Base-by-base conservation (phyloP, 2,329 filamentous ascomycete genomes). In the Pseudogymnoascus sp. region DNA sequence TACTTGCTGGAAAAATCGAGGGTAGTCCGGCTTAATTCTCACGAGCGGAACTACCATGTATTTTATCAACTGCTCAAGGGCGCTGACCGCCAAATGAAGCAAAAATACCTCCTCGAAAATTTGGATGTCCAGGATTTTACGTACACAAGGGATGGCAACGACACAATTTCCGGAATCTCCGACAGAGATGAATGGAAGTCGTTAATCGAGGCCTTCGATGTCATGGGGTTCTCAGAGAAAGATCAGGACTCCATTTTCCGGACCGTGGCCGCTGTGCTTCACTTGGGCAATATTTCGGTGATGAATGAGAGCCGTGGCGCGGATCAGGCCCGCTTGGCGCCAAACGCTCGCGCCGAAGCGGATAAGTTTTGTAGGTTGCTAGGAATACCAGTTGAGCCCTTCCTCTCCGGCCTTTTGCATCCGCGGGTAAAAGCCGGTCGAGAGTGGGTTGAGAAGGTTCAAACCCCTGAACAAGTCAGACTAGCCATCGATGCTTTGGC, bases 391-490 rank as follows among this genome's bases (percentile, higher is more conserved):
- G 72, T 89, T 0, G 93, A 97, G 40, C 85, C 89, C 1, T 99
- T 99, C 68, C 81, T 96, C 10, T 90, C 92, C 72, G 93, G 91
- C 0, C 79, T 99, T 4, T 81, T 99, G 10, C 95, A 97, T 72
- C 95, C 95, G 8, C 90, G 86, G 64, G 96, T 99, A 42, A 97
- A 96, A 76, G 95, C 95, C 44, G 95, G 95, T 19, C 86, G 93
- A 61, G 95, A 99, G 77, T 97, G 93, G 95, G 95, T 99, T 1
- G 93, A 97, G 73, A 99, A 97, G 74, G 93, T 96, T 1, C 95
- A 99, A 74, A 97, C 93, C 0, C 93, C 95, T 0, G 96, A 99
- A 68, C 95, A 99, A 74, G 96, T 97, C 50, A 89, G 91, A 24
- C 85, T 97, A 8, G 85, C 90, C 3, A 84, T 99, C 50, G 92